phyloP scores from a whole-genome alignment of 2,329 filamentous ascomycete genomes.

The Calonectria henricotiae region DNA sequence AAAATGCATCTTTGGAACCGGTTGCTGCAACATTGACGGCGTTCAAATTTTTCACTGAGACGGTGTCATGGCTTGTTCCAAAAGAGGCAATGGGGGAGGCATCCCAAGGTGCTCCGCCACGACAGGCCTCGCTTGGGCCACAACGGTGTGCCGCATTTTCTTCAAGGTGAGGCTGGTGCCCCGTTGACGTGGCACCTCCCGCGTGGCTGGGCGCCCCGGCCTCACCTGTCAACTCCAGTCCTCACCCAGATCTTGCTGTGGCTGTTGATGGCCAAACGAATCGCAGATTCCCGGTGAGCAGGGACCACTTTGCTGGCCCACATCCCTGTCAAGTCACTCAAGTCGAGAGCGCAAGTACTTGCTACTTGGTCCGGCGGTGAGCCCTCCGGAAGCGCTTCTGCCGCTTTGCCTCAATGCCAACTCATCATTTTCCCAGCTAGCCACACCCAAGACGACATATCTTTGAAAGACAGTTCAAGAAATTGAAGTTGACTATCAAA shows the following conservation, averaged over 20 bases:
- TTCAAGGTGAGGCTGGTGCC: conserved; percentile 59
- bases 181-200: conserved; percentile 63
- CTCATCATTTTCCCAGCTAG: conserved; percentile 51
- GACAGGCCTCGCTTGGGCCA: conserved; percentile 46
- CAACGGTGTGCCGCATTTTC: conserved; percentile 44
- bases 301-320: conserved; percentile 35
- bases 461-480: conserved; percentile 29
- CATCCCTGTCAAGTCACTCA: conserved; percentile 54
- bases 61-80: conserved; percentile 39
- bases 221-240: conserved; percentile 43
- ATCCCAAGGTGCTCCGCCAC: conserved; percentile 61
- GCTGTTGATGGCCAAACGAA: conserved; percentile 47
- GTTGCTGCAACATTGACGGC: conserved; percentile 46
- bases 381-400: conserved; percentile 42
- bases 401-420: conserved; percentile 52
- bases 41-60: conserved; percentile 39
- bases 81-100: conserved; percentile 50
- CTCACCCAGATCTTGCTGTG: conserved; percentile 40
- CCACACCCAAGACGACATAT: conserved; percentile 43
- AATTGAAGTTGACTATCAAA: conserved; percentile 31
- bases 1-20: conserved; percentile 42
- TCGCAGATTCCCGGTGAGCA: conserved; percentile 38
- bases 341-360: conserved; percentile 51
- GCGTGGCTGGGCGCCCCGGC: conserved; percentile 55
- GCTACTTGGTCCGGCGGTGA: conserved; percentile 51